Conservation (phyloP, 106 monocot species). For the Cymbidium sinense region DNA sequence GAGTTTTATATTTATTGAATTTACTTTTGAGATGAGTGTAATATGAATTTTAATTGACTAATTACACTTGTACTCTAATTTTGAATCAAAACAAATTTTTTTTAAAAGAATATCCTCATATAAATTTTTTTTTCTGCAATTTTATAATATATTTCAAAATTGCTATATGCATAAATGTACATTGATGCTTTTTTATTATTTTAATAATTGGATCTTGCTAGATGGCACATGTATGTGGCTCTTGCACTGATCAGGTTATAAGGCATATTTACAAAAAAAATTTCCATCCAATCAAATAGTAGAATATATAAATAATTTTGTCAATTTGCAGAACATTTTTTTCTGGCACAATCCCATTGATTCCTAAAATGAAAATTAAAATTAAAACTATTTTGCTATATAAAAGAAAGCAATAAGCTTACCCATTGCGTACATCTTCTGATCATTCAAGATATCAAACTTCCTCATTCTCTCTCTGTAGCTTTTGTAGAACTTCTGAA, state of each 20-base stretch:
- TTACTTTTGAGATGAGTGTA: too few species aligned
- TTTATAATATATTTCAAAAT: background rate
- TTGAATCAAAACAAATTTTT: too few species aligned
- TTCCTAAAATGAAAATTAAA: background rate
- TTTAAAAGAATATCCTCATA: too few species aligned
- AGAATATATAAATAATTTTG: background rate
- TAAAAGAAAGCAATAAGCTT: constrained; percentile 5
- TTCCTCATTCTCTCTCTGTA: constrained; percentile 90
- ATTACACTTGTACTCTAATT: too few species aligned
- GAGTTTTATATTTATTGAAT: too few species aligned
- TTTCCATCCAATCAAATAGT: background rate
- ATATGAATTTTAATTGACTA: too few species aligned
- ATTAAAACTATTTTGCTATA: background rate
- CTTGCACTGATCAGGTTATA: background rate
- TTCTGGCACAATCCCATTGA: background rate
- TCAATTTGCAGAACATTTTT: background rate
- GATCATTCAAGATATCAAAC: constrained; percentile 78
- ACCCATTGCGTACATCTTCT: constrained; percentile 98
- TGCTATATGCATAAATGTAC: background rate
- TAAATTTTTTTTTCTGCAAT: too few species aligned
- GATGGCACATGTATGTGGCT: background rate
- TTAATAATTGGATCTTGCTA: too few species aligned
- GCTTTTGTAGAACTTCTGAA: constrained; percentile 79
- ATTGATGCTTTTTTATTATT: background rate
- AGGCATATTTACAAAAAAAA: too few species aligned